Evolutionary conservation across 495 filamentous ascomycete genomes (phyloP), one percentile per base, ranked within the genome.

Genomic region (Podospora conica): DNA sequence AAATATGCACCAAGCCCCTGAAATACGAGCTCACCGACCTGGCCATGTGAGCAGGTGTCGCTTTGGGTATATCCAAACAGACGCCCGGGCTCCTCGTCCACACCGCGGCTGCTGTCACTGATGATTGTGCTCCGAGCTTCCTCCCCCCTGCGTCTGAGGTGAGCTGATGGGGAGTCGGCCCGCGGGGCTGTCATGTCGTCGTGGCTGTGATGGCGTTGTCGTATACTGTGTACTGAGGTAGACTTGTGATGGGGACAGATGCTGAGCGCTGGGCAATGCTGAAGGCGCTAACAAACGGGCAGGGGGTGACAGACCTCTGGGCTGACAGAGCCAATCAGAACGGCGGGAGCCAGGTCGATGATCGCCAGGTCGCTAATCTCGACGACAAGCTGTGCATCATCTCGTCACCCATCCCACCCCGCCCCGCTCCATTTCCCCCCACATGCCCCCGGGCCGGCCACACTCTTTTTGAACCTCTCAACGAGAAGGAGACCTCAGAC

Each of bases 311-410:
- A 57, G 55, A 57, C 25, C 40, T 57, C 24, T 27, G 40, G 27
- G 48, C 28, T 18, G 7, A 18, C 20, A 11, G 24, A 10, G 25
- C 21, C 23, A 48, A 48, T 48, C 15, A 48, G 40, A 18, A 48
- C n/a, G n/a, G n/a, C n/a, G n/a, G n/a, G n/a, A n/a, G n/a, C n/a
- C n/a, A n/a, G n/a, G 15, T 31, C 25, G 15, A 10, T 23, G 61
- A 63, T 63, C 61, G 61, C 24, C 61, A 56, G 40, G 28, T 55
- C 61, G 61, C 61, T 63, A 63, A 63, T 63, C 61, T 56, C 53
- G 61, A 63, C 25, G 53, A 31, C 48, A 3, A 25, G 25, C 61
- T 63, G 48, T 53, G 61, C 53, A 63, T 63, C 61, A 63, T 63
- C 53, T 27, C 48, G 18, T 28, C 31, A 18, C 15, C 61, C 40